Evolutionary conservation across 208 protist genomes (phyloP).

Genomic region (Leishmania major): DNA sequence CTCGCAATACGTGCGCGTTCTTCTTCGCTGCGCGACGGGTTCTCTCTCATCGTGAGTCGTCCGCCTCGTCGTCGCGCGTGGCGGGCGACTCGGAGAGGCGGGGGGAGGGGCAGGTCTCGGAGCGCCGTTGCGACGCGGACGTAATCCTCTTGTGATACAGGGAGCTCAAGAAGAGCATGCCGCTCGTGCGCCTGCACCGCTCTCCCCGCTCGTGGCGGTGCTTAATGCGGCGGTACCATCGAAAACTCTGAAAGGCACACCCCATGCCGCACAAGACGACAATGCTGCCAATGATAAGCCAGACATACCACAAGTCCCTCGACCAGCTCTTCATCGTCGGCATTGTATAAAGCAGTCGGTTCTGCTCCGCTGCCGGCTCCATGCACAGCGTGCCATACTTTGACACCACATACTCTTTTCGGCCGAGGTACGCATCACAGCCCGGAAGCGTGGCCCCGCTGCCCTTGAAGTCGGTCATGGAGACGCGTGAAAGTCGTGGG

Average conservation of each 20-base stretch:
- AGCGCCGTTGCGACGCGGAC: too few species aligned
- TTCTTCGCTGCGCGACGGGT: not conserved
- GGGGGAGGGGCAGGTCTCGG: not conserved
- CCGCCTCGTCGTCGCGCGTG: not conserved
- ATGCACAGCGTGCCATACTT: slow-evolving; percentile 15
- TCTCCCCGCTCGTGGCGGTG: slow-evolving; percentile 21
- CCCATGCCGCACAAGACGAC: slow-evolving; percentile 1
- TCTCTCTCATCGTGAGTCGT: not conserved
- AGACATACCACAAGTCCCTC: slow-evolving; percentile 35
- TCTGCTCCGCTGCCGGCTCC: slow-evolving; percentile 8
- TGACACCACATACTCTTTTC: not conserved
- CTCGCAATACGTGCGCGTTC: not conserved
- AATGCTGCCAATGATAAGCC: slow-evolving; percentile 27
- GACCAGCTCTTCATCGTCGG: slow-evolving; percentile 33
- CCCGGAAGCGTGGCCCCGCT: slow-evolving; percentile 2
- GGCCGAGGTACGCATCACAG: slow-evolving; percentile 3
- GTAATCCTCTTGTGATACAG: not conserved
- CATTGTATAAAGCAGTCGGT: slow-evolving; percentile 4
- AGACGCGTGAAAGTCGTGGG: not conserved
- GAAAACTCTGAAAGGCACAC: slow-evolving; percentile 19
- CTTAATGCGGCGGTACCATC: slow-evolving; percentile 23
- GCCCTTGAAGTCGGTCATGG: not conserved
- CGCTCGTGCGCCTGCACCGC: slow-evolving; percentile 3
- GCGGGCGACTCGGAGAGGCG: not conserved
- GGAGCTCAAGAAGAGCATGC: slow-evolving; percentile 13